These are phyloP conservation scores for Wickerhamiella cacticola DNA, from an alignment of 805 yeast genomes.

Conservation along the genomic window DNA sequence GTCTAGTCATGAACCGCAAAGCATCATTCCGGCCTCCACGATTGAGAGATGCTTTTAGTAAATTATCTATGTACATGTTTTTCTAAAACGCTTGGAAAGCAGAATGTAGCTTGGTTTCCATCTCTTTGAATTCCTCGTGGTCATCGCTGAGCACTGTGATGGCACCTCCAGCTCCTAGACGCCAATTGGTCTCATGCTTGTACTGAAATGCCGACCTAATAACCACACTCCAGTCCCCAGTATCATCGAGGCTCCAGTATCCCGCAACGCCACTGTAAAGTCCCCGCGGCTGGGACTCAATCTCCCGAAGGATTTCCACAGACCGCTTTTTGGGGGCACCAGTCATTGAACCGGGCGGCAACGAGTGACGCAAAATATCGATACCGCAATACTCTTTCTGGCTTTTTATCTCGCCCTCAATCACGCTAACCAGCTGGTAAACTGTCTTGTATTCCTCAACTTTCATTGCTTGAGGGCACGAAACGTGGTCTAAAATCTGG, in stretches of 20 bases:
- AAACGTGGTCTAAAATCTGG: conserved; percentile 50
- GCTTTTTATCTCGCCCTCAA: conserved; percentile 45
- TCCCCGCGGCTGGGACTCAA: conserved; percentile 58
- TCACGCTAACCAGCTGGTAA: conserved; percentile 82
- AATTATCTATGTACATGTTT: too few relatives aligned
- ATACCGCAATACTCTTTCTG: conserved; percentile 43
- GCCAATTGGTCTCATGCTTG: conserved; percentile 40
- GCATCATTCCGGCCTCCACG: too few relatives aligned
- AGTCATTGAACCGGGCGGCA: conserved; percentile 99
- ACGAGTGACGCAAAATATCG: conserved; percentile 61
- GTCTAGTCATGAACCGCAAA: background rate
- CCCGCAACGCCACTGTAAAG: conserved; percentile 92
- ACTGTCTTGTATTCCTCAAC: conserved; percentile 91
- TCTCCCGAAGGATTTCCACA: conserved; percentile 59
- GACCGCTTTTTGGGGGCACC: conserved; percentile 97
- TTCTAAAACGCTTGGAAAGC: conserved; percentile 57
- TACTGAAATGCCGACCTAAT: conserved; percentile 61
- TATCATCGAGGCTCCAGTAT: conserved; percentile 79
- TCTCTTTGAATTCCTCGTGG: conserved; percentile 87
- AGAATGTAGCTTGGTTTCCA: conserved; percentile 67
- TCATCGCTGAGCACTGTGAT: conserved; percentile 74
- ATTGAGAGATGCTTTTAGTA: too few relatives aligned
- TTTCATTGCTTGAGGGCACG: conserved; percentile 68
- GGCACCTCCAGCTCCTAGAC: conserved; percentile 98
- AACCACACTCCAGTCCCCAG: conserved; percentile 92